phyloP scores from a whole-genome alignment of 768 basidiomycete species.

The Amanita rimosa region DNA sequence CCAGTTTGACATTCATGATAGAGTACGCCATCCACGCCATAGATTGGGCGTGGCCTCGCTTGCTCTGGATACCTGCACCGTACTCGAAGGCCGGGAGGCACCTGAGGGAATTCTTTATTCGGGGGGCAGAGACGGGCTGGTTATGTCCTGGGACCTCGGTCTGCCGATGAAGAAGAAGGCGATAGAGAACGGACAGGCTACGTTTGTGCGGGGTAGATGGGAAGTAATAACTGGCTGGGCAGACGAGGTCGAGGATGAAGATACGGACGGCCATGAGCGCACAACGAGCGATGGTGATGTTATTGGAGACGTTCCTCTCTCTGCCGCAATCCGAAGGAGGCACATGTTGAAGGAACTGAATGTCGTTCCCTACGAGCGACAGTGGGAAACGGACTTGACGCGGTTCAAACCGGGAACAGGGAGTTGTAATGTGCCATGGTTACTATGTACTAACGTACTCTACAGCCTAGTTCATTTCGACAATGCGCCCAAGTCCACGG shows the following conservation, averaged over 20 bases:
- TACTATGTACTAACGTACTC: conserved; percentile 6
- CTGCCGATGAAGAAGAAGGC: conserved; percentile 47
- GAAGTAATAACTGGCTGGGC: conserved; percentile 81
- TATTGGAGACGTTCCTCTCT: conserved; percentile 51
- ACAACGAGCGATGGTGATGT: conserved; percentile 62
- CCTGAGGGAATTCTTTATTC: conserved; percentile 89
- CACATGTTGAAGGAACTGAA: conserved; percentile 22
- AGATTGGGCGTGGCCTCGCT: conserved; percentile 79
- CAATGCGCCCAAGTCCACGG: conserved; percentile 85
- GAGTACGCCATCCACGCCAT: conserved; percentile 56
- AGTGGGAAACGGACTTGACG: conserved; percentile 70
- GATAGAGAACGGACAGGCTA: conserved; percentile 13
- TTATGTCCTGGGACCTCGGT: conserved; percentile 81
- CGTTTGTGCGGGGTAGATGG: conserved; percentile 36
- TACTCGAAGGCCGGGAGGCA: conserved; percentile 45
- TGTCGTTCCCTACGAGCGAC: conserved; percentile 50
- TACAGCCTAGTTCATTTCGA: conserved; percentile 56
- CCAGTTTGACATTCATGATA: not conserved
- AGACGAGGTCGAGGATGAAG: conserved; percentile 57
- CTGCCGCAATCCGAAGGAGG: conserved; percentile 19
- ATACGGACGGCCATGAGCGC: conserved; percentile 44
- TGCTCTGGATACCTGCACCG: conserved; percentile 80
- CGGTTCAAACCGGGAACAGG: conserved; percentile 39
- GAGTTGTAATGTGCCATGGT: conserved; percentile 13
- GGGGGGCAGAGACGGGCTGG: conserved; percentile 79